These are phyloP conservation scores for Sugiyamaella xylanicola DNA, from an alignment of 1,139 yeast species.

Conservation along the genomic window DNA sequence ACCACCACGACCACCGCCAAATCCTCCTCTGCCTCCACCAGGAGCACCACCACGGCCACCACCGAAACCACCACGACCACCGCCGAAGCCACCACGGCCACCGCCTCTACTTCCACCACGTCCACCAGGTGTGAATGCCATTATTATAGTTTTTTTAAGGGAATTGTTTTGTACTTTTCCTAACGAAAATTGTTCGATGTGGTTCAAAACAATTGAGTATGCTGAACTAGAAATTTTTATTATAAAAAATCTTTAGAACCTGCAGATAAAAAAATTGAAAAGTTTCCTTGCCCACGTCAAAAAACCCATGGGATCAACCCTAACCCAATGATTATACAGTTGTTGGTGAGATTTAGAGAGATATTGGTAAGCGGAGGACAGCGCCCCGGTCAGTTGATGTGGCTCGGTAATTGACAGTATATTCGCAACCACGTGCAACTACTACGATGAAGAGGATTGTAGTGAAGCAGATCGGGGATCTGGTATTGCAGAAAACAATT, in stretches of 20 bases:
- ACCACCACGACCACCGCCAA: slow-evolving; percentile 41
- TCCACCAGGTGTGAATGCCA: slow-evolving; percentile 53
- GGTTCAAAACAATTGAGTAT: background rate
- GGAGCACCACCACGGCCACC: slow-evolving; percentile 34
- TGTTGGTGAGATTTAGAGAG: background rate
- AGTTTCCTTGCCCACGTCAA: slow-evolving; percentile 13
- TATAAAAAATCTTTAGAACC: slow-evolving; percentile 2
- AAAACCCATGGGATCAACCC: slow-evolving; percentile 4
- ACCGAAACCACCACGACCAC: slow-evolving; percentile 43
- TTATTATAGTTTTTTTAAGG: slow-evolving; percentile 37
- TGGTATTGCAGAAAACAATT: too few species aligned
- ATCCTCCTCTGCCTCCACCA: slow-evolving; percentile 42
- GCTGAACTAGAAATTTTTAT: slow-evolving; percentile 11
- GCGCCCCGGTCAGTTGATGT: background rate
- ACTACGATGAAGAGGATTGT: too few species aligned
- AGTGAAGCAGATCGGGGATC: too few species aligned
- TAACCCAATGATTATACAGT: slow-evolving; percentile 8
- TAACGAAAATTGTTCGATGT: slow-evolving; percentile 10
- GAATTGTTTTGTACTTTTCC: slow-evolving; percentile 7
- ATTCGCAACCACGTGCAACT: too few species aligned
- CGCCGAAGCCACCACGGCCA: slow-evolving; percentile 50
- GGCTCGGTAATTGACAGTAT: too few species aligned
- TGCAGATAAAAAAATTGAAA: slow-evolving; percentile 16
- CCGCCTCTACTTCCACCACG: slow-evolving; percentile 32
- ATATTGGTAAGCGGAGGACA: background rate